phyloP scores from a whole-genome alignment of 345 rosid species.

The Salix exigua region DNA sequence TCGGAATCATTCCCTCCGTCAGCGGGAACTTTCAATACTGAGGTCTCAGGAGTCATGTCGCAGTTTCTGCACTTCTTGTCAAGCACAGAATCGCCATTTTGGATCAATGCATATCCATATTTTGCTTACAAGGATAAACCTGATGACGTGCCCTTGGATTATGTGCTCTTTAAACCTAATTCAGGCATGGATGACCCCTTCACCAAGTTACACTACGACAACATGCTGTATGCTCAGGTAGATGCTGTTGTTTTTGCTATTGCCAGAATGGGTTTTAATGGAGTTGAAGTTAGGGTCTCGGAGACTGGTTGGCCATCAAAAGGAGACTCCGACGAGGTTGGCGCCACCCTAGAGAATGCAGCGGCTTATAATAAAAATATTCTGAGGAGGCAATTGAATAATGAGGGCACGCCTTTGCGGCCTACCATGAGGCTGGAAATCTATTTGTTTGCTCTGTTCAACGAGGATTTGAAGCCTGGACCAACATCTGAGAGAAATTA shows the following conservation, averaged over 20 bases:
- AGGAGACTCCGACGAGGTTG: slow-evolving; percentile 68
- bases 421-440: slow-evolving; percentile 60
- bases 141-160: slow-evolving; percentile 54
- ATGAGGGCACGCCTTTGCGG: slow-evolving; percentile 87
- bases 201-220: slow-evolving; percentile 74
- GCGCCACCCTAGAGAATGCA: slow-evolving; percentile 70
- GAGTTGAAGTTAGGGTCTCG: slow-evolving; percentile 72
- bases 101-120: slow-evolving; percentile 97
- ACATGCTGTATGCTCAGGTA: slow-evolving; percentile 91
- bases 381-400: slow-evolving; percentile 55
- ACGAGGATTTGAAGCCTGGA: slow-evolving; percentile 91
- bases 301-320: slow-evolving; percentile 99
- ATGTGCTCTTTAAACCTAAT: slow-evolving; percentile 82
- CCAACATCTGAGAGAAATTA: slow-evolving; percentile 89
- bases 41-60: slow-evolving; percentile 49
- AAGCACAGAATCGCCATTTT: slow-evolving; percentile 57
- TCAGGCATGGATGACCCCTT: slow-evolving; percentile 75
- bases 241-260: slow-evolving; percentile 80
- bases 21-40: slow-evolving; percentile 63
- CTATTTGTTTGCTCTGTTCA: slow-evolving; percentile 83
- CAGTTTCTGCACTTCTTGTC: slow-evolving; percentile 60
- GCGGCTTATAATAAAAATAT: slow-evolving; percentile 68
- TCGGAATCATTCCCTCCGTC: slow-evolving; percentile 85
- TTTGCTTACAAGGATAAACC: slow-evolving; percentile 86
- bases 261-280: slow-evolving; percentile 54